Base-by-base conservation (phyloP, 2,329 filamentous ascomycete species). In the Trichoderma atroviride region DNA sequence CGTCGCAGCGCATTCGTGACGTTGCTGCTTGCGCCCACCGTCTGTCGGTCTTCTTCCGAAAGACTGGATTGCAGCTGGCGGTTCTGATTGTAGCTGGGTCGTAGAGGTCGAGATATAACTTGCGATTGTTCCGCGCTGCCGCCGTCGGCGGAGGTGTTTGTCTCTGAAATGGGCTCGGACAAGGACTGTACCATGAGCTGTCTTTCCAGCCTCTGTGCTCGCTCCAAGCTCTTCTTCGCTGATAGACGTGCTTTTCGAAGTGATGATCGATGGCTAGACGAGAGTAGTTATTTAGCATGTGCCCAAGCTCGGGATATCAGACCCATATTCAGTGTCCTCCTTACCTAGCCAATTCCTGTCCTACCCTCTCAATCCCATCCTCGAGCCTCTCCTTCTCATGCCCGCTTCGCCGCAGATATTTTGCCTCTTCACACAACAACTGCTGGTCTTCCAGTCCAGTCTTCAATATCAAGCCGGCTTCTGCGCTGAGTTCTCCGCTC, bases 371-470 rank as follows among this genome's bases (percentile, higher is more conserved):
- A 22, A 92, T 85, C 52, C 90, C 86, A 22, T 92, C 89, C 72
- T 87, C 84, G 63, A 96, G 79, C 63, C 90, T 86, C 63, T 86
- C 86, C 78, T 86, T 90, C 75, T 91, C 89, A 69, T 86, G 85
- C 2, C 83, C 83, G 3, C 83, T 78, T 2, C 74, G 77, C 43
- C 87, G 83, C 31, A 94, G 80, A 74, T 93, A 93, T 71, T 91
- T 87, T 33, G 93, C 85, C 75, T 97, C 94, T 77, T 96, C 93
- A 59, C 84, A 84, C 40, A 97, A 77, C 22, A 96, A 80, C 78
- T 97, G 94, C 72, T 96, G 87, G 70, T 97, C 93, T 72, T 96
- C 93, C 74, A 96, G 90, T 61, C 92, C 88, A 69, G 92, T 90
- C 74, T 92, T 91, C 71, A 97, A 81, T 22, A 87, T 87, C 75